Conservation (phyloP, 768 basidiomycete species). For the Coprinellus micaceus region DNA sequence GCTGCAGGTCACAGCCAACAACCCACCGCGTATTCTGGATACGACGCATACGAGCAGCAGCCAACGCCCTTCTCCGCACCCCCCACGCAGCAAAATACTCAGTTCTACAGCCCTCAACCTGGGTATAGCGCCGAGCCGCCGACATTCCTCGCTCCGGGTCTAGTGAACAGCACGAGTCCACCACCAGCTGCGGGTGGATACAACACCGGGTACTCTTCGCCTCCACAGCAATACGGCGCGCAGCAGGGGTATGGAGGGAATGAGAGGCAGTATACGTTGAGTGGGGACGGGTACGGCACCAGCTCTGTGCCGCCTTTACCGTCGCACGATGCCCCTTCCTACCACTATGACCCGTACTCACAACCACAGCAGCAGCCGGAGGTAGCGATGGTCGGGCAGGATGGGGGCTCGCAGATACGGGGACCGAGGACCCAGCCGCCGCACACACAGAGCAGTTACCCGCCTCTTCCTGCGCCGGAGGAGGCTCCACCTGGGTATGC, state of each 20-base stretch:
- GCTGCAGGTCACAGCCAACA: constrained; percentile 50
- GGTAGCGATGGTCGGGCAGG: neutral
- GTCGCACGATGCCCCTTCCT: constrained; percentile 23
- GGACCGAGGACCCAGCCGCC: neutral
- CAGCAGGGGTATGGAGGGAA: constrained; percentile 24
- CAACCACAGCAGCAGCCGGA: constrained; percentile 8
- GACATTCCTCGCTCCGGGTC: constrained; percentile 3
- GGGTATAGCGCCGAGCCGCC: constrained; percentile 30
- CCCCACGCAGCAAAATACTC: constrained; percentile 21
- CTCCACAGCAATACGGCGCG: constrained; percentile 25
- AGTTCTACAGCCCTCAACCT: constrained; percentile 25
- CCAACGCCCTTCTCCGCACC: constrained; percentile 14
- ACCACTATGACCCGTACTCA: constrained; percentile 17
- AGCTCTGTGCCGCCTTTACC: constrained; percentile 42
- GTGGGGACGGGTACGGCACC: constrained; percentile 53
- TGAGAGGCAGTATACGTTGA: constrained; percentile 54
- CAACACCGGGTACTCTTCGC: constrained; percentile 12
- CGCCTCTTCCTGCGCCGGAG: neutral
- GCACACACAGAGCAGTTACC: neutral
- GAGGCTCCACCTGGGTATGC: neutral
- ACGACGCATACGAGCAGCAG: constrained; percentile 49
- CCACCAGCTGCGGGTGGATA: constrained; percentile 10
- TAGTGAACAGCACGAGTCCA: constrained; percentile 1
- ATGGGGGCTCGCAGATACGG: neutral
- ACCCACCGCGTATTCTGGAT: constrained; percentile 34